These are phyloP conservation scores for Sclerotinia glacialis DNA, from an alignment of 2,329 filamentous ascomycete species.

Conservation along the genomic window DNA sequence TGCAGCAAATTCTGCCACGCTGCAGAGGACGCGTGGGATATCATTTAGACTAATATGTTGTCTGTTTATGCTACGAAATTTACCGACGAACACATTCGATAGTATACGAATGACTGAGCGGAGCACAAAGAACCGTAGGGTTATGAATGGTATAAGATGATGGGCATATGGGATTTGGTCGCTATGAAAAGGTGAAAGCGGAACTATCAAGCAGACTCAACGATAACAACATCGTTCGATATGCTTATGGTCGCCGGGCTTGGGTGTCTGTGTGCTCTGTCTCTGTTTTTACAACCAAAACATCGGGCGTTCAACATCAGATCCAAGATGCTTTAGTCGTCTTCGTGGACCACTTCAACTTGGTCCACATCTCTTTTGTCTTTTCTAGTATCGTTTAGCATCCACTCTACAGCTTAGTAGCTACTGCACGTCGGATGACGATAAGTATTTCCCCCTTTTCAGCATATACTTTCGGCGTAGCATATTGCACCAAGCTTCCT, in stretches of 20 bases:
- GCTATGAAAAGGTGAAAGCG: conserved; percentile 41
- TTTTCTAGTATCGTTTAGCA: conserved; percentile 24
- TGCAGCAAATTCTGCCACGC: conserved; percentile 99
- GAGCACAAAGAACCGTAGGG: conserved; percentile 3
- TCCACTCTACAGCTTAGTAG: conserved; percentile 20
- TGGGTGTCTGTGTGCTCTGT: conserved; percentile 68
- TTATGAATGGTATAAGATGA: conserved; percentile 14
- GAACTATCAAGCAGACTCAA: conserved; percentile 44
- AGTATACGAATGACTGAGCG: conserved; percentile 4
- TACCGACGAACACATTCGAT: conserved; percentile 15
- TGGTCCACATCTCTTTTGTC: conserved; percentile 49
- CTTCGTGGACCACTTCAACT: conserved; percentile 65
- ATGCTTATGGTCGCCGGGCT: conserved; percentile 49
- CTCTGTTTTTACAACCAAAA: conserved; percentile 84
- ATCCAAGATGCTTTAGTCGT: conserved; percentile 63
- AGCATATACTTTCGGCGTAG: conserved; percentile 1
- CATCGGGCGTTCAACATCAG: conserved; percentile 73
- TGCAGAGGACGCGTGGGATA: conserved; percentile 92
- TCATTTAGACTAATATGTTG: conserved; percentile 59
- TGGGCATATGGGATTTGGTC: conserved; percentile 31
- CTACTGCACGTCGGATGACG: conserved; percentile 18
- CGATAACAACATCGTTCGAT: conserved; percentile 70
- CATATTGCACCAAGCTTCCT: not conserved
- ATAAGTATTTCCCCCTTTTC: conserved; percentile 17
- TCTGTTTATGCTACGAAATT: conserved; percentile 17